Base-by-base conservation (phyloP, 306 rosid genomes). In the Astragalus glycyphyllos region DNA sequence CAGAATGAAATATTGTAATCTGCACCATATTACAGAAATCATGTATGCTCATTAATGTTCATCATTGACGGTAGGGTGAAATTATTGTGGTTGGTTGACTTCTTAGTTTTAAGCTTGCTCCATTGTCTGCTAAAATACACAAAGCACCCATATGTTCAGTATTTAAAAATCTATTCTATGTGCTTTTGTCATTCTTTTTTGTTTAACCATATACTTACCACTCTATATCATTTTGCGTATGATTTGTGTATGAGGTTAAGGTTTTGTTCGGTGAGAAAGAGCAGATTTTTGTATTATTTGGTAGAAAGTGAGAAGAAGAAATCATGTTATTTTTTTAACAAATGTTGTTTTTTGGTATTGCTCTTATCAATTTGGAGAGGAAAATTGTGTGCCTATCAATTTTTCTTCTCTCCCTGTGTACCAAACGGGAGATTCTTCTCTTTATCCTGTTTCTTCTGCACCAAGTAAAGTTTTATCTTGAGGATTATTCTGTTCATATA, bases 181-280 rank as follows among this genome's bases (percentile, higher is more conserved):
- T 45, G 37, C 40, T 20, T 45, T 12, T 34, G 17, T 20, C 13
- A 45, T 44, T 58, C 5, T n/a, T 0, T 58, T 56, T 58, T 10
- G 31, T 58, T 63, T 41, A 5, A 68, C 11, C 31, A 40, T 9
- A 34, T 69, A 72, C 53, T 62, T 20, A 20, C 23, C 23, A 20
- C 23, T 20, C 23, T 0, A 20, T 20, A 20, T 20, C 1, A 20
- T 20, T 20, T 20, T 20, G 23, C 23, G 23, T 1, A 14, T 37
- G n/a, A n/a, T n/a, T n/a, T n/a, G n/a, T n/a, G n/a, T n/a, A n/a
- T n/a, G n/a, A n/a, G n/a, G n/a, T n/a, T n/a, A n/a, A n/a, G n/a
- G n/a, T n/a, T n/a, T n/a, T n/a, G n/a, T n/a, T n/a, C n/a, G n/a
- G n/a, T n/a, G 41, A 32, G 64, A 7, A 58, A 34, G 44, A 34